These are phyloP conservation scores for Barnettozyma pratensis DNA, from an alignment of 805 yeast species.

Conservation along the genomic window DNA sequence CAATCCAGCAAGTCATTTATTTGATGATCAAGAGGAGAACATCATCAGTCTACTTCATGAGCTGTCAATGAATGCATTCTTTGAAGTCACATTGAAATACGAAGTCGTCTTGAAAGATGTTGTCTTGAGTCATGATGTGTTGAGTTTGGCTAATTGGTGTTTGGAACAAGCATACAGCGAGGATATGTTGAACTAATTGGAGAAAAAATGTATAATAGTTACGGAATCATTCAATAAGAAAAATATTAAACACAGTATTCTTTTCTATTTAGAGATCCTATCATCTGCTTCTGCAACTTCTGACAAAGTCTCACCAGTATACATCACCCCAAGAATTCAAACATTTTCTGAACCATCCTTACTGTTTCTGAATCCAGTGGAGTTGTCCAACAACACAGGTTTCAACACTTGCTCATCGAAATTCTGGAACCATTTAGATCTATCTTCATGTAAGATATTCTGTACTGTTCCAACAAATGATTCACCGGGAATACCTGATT, in stretches of 20 bases:
- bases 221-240: too few relatives aligned
- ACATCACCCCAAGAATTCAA: background rate
- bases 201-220: too few relatives aligned
- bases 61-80: slow-evolving; percentile 57
- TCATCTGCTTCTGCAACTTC: too few relatives aligned
- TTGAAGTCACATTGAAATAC: slow-evolving; percentile 58
- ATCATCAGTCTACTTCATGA: slow-evolving; percentile 55
- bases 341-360: slow-evolving; percentile 9
- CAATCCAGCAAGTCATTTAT: slow-evolving; percentile 24
- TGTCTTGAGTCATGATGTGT: slow-evolving; percentile 55
- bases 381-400: slow-evolving; percentile 77
- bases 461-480: slow-evolving; percentile 23
- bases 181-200: slow-evolving; percentile 23
- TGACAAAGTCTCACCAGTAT: too few relatives aligned
- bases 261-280: too few relatives aligned
- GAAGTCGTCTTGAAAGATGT: slow-evolving; percentile 61
- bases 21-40: slow-evolving; percentile 29
- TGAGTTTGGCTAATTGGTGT: slow-evolving; percentile 68
- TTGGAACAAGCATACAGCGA: slow-evolving; percentile 58
- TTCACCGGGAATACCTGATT: background rate
- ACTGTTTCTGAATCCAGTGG: slow-evolving; percentile 13
- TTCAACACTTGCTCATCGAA: slow-evolving; percentile 92
- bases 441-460: slow-evolving; percentile 50
- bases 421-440: slow-evolving; percentile 85
- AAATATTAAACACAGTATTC: too few relatives aligned